phyloP scores from a whole-genome alignment of 352 stramenopile species.

The Aphanomyces euteiches region DNA sequence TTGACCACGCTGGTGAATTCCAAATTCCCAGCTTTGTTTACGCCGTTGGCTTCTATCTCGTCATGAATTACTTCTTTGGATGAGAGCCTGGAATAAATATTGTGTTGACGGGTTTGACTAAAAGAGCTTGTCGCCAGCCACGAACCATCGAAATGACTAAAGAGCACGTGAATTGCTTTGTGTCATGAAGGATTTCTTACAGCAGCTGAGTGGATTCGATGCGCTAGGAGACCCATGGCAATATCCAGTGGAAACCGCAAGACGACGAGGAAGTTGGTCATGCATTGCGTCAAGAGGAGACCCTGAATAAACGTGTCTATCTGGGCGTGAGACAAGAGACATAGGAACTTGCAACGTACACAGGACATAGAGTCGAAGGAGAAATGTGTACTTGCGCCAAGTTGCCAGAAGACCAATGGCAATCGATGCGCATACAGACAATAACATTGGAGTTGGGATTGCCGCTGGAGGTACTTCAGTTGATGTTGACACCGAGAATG shows the following conservation, averaged over 20 bases:
- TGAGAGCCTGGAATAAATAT: slow-evolving; percentile 28
- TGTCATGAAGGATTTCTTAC: background rate
- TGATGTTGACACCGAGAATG: background rate
- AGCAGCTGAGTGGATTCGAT: background rate
- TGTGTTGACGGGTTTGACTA: background rate
- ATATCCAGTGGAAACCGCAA: slow-evolving; percentile 9
- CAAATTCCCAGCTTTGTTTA: slow-evolving; percentile 66
- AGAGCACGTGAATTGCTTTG: background rate
- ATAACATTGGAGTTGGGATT: background rate
- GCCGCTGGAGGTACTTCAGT: background rate
- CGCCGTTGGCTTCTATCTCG: slow-evolving; percentile 62
- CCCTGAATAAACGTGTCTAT: slow-evolving; percentile 16
- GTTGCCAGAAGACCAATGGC: background rate
- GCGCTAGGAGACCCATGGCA: background rate
- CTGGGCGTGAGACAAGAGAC: background rate
- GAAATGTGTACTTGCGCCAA: background rate
- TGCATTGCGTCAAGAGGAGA: background rate
- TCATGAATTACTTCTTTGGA: slow-evolving; percentile 63
- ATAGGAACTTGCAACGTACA: background rate
- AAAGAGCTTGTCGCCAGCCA: slow-evolving; percentile 7
- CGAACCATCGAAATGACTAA: slow-evolving; percentile 21
- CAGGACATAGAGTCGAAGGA: slow-evolving; percentile 16
- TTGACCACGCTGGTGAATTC: slow-evolving; percentile 47
- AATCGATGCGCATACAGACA: background rate
- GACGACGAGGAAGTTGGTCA: background rate